Base-by-base conservation (phyloP, 2,329 filamentous ascomycete genomes). In the Stachybotrys chlorohalonatus region DNA sequence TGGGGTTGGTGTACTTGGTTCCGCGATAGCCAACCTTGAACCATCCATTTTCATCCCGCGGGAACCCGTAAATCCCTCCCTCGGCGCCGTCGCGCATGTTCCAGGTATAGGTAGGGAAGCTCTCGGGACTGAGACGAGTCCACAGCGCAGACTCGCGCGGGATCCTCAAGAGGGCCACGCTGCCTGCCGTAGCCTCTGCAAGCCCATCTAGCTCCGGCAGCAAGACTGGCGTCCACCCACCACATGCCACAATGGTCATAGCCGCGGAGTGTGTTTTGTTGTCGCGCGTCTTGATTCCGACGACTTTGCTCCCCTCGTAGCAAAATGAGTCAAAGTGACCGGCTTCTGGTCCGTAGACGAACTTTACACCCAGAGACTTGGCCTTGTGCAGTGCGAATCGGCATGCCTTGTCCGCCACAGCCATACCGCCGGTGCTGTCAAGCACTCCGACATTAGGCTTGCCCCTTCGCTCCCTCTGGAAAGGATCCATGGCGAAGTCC, bases 1-100 rank as follows among this genome's bases (percentile, higher is more conserved):
- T 56, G 0, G 72, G 73, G 56, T 79, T 77, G 2, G 75, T 76
- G 59, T 70, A 78, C 61, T 81, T 82, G 0, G 70, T 77, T 1
- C 74, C 76, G 1, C 78, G 70, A 55, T 74, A 82, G 1, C 74
- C 79, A 55, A 78, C 70, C 59, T 80, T 79, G 52, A 80, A 59
- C n/a, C 70, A 60, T 0, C 77, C 73, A 3, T 73, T 58, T 8
- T 72, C 65, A 24, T 73, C 70, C 0, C 70, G 61, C 0, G 78
- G 70, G 49, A 81, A 78, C 15, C 77, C 77, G 57, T 79, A 78
- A 0, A 79, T 64, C 1, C 74, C 75, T 0, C 73, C 75, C 2
- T 54, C 49, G 3, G 51, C 39, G 11, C 61, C 60, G 5, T 57
- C 48, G 6, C 58, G 57, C 53, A 63, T 63, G 11, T 63, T 57